phyloP scores from a whole-genome alignment of 2,329 filamentous ascomycete species.

The Aspergillus sp. region DNA sequence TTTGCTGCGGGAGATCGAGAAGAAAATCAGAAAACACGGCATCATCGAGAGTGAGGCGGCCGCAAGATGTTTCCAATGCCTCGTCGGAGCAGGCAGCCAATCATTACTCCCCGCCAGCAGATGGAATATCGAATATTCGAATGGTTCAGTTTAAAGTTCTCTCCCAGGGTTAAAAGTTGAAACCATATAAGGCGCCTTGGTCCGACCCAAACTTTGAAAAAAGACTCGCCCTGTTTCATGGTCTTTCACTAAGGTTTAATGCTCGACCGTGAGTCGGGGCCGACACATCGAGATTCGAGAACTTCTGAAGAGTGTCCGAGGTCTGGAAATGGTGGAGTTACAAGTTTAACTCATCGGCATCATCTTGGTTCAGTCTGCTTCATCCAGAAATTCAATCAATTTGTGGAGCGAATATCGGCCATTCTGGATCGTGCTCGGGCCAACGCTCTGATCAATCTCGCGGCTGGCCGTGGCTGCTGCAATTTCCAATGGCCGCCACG shows the following conservation, averaged over 20 bases:
- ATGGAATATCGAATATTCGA: background rate
- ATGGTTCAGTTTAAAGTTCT: too few relatives aligned
- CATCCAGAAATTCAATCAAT: background rate
- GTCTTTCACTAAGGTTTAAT: background rate
- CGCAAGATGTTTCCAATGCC: too few relatives aligned
- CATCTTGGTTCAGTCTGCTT: background rate
- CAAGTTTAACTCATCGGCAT: background rate
- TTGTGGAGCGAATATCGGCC: constrained; percentile 1
- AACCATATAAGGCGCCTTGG: background rate
- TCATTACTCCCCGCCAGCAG: background rate
- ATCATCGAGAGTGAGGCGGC: background rate
- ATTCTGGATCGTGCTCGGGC: background rate
- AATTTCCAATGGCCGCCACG: background rate
- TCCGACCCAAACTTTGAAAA: background rate
- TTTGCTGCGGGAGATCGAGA: background rate
- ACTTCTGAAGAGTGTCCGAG: background rate
- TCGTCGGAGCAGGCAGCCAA: background rate
- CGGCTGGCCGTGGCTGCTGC: background rate
- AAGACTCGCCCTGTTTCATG: background rate
- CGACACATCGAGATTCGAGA: background rate
- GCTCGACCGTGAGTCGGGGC: background rate
- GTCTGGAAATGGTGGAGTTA: background rate
- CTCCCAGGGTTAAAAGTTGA: background rate
- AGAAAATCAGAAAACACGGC: background rate
- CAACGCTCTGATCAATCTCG: background rate